Conservation (phyloP, 768 basidiomycete genomes). For the Naganishia antarctica region DNA sequence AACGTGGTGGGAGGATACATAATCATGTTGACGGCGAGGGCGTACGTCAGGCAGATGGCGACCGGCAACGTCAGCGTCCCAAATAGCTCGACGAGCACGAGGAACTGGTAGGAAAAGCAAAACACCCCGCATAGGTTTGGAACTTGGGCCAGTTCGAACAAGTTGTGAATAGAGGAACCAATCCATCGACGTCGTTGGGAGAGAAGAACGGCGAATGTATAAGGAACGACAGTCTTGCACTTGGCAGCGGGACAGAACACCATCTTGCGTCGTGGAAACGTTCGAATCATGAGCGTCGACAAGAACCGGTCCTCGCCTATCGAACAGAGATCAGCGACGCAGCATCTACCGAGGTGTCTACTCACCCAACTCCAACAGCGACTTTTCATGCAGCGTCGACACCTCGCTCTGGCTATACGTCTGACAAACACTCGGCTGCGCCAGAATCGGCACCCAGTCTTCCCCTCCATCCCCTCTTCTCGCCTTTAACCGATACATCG, state of each 20-base stretch:
- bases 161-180: slow-evolving; percentile 97
- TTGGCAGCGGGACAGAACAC: slow-evolving; percentile 96
- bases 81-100: slow-evolving; percentile 87
- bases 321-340: background rate
- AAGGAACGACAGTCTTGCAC: slow-evolving; percentile 92
- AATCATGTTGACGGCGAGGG: slow-evolving; percentile 74
- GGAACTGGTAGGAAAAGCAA: slow-evolving; percentile 99
- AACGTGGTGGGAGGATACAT: slow-evolving; percentile 76
- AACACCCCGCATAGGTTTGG: slow-evolving; percentile 97
- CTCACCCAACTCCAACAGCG: slow-evolving; percentile 68
- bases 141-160: slow-evolving; percentile 97
- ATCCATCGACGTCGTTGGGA: slow-evolving; percentile 99
- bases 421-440: slow-evolving; percentile 93
- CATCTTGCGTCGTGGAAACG: slow-evolving; percentile 98
- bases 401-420: slow-evolving; percentile 95
- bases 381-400: slow-evolving; percentile 94
- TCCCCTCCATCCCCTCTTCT: slow-evolving; percentile 63
- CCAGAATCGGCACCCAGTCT: slow-evolving; percentile 95
- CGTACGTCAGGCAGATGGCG: slow-evolving; percentile 84
- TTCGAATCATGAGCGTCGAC: slow-evolving; percentile 89
- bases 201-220: slow-evolving; percentile 84
- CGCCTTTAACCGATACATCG: slow-evolving; percentile 97
- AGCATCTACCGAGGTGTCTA: background rate
- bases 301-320: slow-evolving; percentile 95
- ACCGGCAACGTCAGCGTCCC: slow-evolving; percentile 71